These are phyloP conservation scores for Medicago lupulina DNA, from an alignment of 306 rosid genomes.

Conservation along the genomic window DNA sequence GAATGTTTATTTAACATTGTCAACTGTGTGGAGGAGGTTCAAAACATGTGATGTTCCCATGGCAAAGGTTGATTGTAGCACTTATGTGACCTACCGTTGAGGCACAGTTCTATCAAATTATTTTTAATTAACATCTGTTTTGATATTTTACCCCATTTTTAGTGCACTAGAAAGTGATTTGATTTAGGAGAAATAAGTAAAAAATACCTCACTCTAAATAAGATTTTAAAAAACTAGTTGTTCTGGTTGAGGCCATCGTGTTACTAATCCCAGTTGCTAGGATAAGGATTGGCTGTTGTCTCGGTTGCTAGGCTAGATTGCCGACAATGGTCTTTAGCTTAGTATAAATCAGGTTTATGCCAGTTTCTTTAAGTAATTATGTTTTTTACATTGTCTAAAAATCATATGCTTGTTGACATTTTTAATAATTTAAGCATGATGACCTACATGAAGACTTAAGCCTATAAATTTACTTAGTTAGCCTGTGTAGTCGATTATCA, in stretches of 20 bases:
- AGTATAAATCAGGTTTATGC: too few species aligned
- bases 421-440: not conserved
- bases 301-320: not conserved
- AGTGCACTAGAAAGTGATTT: conserved; percentile 1
- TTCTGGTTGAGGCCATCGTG: conserved; percentile 12
- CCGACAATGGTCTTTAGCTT: not conserved
- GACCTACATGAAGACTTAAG: not conserved
- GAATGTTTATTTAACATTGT: conserved; percentile 5
- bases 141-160: conserved; percentile 5
- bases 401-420: not conserved
- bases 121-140: conserved; percentile 19
- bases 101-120: not conserved
- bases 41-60: not conserved
- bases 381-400: not conserved
- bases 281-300: too few species aligned
- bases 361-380: too few species aligned
- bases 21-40: conserved; percentile 3
- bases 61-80: not conserved
- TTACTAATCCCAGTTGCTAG: not conserved
- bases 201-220: not conserved
- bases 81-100: not conserved
- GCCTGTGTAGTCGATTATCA: not conserved
- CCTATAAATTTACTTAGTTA: not conserved
- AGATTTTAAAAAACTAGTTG: not conserved
- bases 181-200: conserved; percentile 13